A percentile compares a stretch with the other conserved stretches of the same genome.
Evolutionary conservation across 345 rosid genomes (phyloP).

Genomic region (thale cress (Arabidopsis thaliana)): DNA sequence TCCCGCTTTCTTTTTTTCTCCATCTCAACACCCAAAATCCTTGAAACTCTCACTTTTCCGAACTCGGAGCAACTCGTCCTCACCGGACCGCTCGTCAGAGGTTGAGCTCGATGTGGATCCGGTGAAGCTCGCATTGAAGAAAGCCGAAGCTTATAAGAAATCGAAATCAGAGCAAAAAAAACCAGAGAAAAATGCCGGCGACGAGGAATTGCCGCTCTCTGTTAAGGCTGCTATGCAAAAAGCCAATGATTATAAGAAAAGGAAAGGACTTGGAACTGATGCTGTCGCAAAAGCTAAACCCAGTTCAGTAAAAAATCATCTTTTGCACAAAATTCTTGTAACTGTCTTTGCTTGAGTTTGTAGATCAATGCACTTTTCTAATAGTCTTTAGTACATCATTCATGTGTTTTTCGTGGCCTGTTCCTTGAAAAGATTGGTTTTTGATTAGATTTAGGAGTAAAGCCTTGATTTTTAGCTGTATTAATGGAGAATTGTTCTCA

Average conservation of each 20-base stretch:
- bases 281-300: constrained; percentile 28
- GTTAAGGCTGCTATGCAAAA: constrained; percentile 57
- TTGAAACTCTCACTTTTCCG: constrained; percentile 47
- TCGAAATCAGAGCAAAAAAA: constrained; percentile 26
- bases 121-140: constrained; percentile 74
- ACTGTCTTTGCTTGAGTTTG: constrained; percentile 4
- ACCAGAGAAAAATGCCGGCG: constrained; percentile 5
- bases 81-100: constrained; percentile 40
- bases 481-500: not conserved
- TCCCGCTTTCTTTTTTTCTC: constrained; percentile 42
- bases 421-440: not conserved
- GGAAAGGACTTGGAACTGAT: constrained; percentile 43
- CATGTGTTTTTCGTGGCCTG: not conserved
- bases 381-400: not conserved
- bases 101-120: constrained; percentile 53
- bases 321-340: not conserved
- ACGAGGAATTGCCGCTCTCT: constrained; percentile 42
- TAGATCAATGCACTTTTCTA: constrained; percentile 4
- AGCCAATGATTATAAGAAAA: constrained; percentile 50
- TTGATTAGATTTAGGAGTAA: constrained; percentile 3
- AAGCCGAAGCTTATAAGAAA: constrained; percentile 63
- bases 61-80: constrained; percentile 39
- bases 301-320: constrained; percentile 44
- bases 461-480: not conserved
- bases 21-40: constrained; percentile 39